Conservation (phyloP, 2,329 filamentous ascomycete species). For the Conoideocrella luteorostrata region DNA sequence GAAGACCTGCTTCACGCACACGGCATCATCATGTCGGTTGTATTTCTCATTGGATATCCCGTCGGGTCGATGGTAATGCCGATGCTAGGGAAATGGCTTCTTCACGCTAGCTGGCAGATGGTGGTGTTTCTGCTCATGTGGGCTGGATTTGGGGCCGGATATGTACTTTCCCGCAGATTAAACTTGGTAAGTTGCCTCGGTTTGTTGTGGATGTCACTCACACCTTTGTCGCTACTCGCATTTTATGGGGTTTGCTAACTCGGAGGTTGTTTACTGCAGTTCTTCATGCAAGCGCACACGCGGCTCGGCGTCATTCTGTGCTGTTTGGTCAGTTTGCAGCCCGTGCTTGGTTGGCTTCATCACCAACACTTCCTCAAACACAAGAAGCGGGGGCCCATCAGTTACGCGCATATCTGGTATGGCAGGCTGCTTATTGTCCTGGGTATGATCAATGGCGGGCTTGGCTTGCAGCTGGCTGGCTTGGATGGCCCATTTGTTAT, state of each 20-base stretch:
- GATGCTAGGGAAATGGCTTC: slow-evolving; percentile 46
- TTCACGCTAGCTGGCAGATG: slow-evolving; percentile 52
- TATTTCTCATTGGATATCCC: slow-evolving; percentile 54
- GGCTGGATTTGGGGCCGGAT: slow-evolving; percentile 52
- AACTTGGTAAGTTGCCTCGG: slow-evolving; percentile 32
- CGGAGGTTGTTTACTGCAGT: no score
- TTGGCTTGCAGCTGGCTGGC: slow-evolving; percentile 48
- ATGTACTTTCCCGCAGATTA: slow-evolving; percentile 36
- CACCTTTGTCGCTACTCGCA: no score
- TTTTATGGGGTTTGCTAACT: no score
- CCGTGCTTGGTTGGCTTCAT: slow-evolving; percentile 50
- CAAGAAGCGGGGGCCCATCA: slow-evolving; percentile 41
- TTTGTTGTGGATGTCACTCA: no score
- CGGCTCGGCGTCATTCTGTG: slow-evolving; percentile 50
- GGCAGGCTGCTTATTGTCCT: slow-evolving; percentile 52
- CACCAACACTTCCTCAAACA: slow-evolving; percentile 46
- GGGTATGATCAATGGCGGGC: slow-evolving; percentile 57
- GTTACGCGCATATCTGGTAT: slow-evolving; percentile 56
- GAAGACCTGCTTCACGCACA: slow-evolving; percentile 36
- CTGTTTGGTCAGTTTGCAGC: slow-evolving; percentile 49
- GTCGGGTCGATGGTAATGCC: slow-evolving; percentile 56
- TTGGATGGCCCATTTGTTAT: slow-evolving; percentile 36
- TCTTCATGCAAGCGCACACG: slow-evolving; percentile 47
- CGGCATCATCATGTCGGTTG: slow-evolving; percentile 55
- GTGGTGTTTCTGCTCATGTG: slow-evolving; percentile 53